Conservation (phyloP, 2,329 filamentous ascomycete species). For the Fusarium scirpi region DNA sequence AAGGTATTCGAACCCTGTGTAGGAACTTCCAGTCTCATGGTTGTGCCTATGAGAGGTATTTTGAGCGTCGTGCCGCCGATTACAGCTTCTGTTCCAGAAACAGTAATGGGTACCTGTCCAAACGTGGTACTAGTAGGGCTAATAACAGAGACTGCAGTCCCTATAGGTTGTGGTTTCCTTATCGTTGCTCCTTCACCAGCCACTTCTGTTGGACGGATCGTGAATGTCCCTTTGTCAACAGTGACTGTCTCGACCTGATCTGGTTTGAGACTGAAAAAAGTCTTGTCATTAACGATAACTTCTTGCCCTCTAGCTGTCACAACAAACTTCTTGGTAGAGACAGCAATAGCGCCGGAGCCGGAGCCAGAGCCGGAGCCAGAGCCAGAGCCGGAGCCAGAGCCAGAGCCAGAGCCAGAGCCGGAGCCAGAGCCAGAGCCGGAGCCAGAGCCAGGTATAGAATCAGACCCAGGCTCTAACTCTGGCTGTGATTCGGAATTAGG, state of each 20-base stretch:
- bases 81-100: slow-evolving; percentile 56
- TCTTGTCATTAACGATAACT: slow-evolving; percentile 62
- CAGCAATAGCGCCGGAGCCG: background rate
- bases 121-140: slow-evolving; percentile 55
- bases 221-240: slow-evolving; percentile 57
- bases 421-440: background rate
- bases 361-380: background rate
- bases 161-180: slow-evolving; percentile 53
- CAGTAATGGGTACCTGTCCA: slow-evolving; percentile 55
- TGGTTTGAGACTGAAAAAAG: slow-evolving; percentile 55
- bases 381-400: background rate
- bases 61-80: slow-evolving; percentile 59
- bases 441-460: background rate
- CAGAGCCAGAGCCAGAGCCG: background rate
- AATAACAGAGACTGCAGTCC: slow-evolving; percentile 49
- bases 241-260: slow-evolving; percentile 57
- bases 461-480: background rate
- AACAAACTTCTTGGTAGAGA: slow-evolving; percentile 49
- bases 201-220: slow-evolving; percentile 61
- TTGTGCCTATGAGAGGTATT: slow-evolving; percentile 55
- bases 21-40: slow-evolving; percentile 54
- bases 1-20: slow-evolving; percentile 51
- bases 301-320: slow-evolving; percentile 59
- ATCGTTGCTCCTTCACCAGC: slow-evolving; percentile 60
- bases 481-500: background rate